A percentile compares a stretch with the other conserved stretches of the same genome.
Evolutionary conservation across 495 filamentous ascomycete species (phyloP).

Genomic region (Cercophora sp.): DNA sequence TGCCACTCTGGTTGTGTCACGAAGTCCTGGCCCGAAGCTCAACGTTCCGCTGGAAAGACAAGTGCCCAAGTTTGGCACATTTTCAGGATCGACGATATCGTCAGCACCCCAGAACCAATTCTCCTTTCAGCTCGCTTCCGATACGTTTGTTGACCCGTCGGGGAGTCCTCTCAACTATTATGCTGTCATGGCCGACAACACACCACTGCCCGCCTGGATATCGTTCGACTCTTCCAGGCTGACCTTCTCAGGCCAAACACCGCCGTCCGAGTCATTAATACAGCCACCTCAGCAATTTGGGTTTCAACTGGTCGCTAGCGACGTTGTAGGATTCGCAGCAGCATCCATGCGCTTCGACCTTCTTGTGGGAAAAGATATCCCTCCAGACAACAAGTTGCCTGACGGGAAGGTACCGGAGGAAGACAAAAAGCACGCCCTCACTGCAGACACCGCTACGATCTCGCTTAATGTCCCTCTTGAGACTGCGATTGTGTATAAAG

Average conservation of each 20-base stretch:
- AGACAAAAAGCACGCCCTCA: constrained; percentile 45
- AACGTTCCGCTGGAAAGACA: constrained; percentile 36
- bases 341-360: constrained; percentile 64
- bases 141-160: constrained; percentile 35
- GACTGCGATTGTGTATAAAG: constrained; percentile 50
- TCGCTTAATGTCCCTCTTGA: constrained; percentile 58
- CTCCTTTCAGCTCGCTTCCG: constrained; percentile 31
- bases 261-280: constrained; percentile 55
- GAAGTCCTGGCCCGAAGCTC: constrained; percentile 36
- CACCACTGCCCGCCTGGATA: constrained; percentile 85
- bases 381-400: not conserved
- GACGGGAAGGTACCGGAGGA: too few relatives aligned
- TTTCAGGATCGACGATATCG: constrained; percentile 37
- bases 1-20: constrained; percentile 60
- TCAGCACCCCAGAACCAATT: constrained; percentile 34
- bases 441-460: constrained; percentile 54
- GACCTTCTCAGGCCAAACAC: constrained; percentile 71
- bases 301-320: constrained; percentile 73
- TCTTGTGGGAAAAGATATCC: constrained; percentile 59
- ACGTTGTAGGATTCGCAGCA: constrained; percentile 72
- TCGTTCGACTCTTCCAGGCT: constrained; percentile 62
- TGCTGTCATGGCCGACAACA: constrained; percentile 69
- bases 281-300: constrained; percentile 68
- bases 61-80: constrained; percentile 36
- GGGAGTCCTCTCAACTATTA: constrained; percentile 56